phyloP scores from a whole-genome alignment of 2,329 filamentous ascomycete genomes.

The Esteya vermicola region DNA sequence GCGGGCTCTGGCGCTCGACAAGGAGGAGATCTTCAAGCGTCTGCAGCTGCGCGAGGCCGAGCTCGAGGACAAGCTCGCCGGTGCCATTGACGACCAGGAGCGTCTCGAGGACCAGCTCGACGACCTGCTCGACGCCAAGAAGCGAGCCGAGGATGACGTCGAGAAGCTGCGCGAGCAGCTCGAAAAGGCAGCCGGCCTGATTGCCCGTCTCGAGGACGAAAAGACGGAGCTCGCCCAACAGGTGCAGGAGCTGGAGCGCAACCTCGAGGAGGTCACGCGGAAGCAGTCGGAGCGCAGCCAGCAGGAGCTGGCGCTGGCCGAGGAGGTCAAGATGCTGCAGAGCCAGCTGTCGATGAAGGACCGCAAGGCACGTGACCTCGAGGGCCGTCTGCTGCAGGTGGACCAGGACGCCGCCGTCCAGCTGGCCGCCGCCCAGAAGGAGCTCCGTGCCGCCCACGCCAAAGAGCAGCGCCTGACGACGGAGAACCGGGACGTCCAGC shows the following conservation, averaged over 20 bases:
- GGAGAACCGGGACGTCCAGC: conserved; percentile 70
- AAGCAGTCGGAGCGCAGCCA: conserved; percentile 59
- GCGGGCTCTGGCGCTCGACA: conserved; percentile 86
- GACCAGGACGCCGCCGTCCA: conserved; percentile 87
- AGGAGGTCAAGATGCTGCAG: conserved; percentile 81
- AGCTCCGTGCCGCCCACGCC: conserved; percentile 58
- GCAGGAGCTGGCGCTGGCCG: conserved; percentile 61
- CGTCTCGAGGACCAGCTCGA: conserved; percentile 88
- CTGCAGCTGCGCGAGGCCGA: conserved; percentile 84
- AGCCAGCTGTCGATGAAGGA: conserved; percentile 85
- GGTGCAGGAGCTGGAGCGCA: conserved; percentile 53
- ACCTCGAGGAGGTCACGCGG: conserved; percentile 55
- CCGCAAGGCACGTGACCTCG: conserved; percentile 75
- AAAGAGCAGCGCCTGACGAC: conserved; percentile 63
- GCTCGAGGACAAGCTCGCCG: conserved; percentile 81
- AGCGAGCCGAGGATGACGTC: conserved; percentile 72
- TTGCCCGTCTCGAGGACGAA: conserved; percentile 72
- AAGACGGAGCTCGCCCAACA: conserved; percentile 60
- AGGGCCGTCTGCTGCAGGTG: conserved; percentile 66
- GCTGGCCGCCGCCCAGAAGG: conserved; percentile 62
- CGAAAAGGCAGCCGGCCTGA: conserved; percentile 81
- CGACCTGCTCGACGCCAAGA: conserved; percentile 75
- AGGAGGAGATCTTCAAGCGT: conserved; percentile 98
- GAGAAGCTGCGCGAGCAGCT: conserved; percentile 67
- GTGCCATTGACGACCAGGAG: conserved; percentile 87